Evolutionary conservation across 2,329 filamentous ascomycete genomes (phyloP), one percentile per base, ranked within the genome.

Genomic region (Periconia sp.): DNA sequence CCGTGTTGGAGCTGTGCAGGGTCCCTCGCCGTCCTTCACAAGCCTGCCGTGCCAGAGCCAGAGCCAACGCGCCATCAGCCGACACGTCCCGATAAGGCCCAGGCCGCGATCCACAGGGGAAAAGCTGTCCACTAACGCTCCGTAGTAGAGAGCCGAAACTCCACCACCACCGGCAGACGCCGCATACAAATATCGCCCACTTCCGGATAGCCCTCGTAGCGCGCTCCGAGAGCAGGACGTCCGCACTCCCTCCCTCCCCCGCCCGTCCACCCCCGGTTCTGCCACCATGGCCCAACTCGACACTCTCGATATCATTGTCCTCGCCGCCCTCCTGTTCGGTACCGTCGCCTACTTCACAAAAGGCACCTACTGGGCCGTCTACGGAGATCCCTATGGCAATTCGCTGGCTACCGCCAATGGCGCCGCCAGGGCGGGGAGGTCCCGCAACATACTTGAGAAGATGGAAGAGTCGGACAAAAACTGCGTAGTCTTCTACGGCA

Each of bases 291-390:
- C 92, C 58, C 88, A 96, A 80, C 85, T 99, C 69, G 94, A 99
- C 71, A 95, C 91, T 18, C 78, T 99, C 77, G 94, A 99, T 81
- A 81, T 97, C 61, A 73, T 96, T 63, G 94, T 99, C 79, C 88
- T 99, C 56, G 83, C 84, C 50, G 83, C 83, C 45, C 86, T 99
- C 61, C 81, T 97, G 42, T 71, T 95, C 45, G 94, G 90, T 56
- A 96, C 91, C 34, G 70, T 92, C 48, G 94, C 92, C 66, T 99
- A 97, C 76, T 95, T 99, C 75, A 97, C 94, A 57, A 99, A 99
- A 71, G 94, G 94, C 64, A 94, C 87, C 54, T 86, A 94, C 72
- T 99, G 92, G 92, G 92, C 83, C 19, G 81, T 95, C 38, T 81
- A 82, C 55, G 94, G 94, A 68, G 91, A 96, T 69, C 89, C 92